Base-by-base conservation (phyloP, 345 rosid species). In the Eucalyptus lansdowneana region DNA sequence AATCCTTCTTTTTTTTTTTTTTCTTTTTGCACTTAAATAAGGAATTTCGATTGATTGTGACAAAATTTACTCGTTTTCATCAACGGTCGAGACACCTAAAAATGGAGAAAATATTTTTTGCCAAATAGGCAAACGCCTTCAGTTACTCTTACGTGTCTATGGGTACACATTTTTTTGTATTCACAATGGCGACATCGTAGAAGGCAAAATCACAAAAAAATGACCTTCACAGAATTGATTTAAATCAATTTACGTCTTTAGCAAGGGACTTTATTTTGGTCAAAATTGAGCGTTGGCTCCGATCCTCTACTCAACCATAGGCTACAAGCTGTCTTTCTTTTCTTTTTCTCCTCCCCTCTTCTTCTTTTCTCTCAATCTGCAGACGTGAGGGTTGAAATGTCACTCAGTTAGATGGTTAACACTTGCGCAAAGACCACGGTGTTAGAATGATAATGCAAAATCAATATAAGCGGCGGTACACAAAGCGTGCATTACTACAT, bases 381-480 rank as follows among this genome's bases (percentile, higher is more conserved):
- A 3, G 24, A 69, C 17, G 7, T 19, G 7, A 19, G 14, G 45
- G 45, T 72, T 0, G 13, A 19, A 72, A 34, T 72, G 81, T 72
- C 37, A 10, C 44, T 34, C 0, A 69, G 6, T 37, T 34, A 10
- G 40, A 34, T 69, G 42, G 4, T 67, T 31, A 67, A 31, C 12
- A 69, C 44, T 69, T 69, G 80, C 24, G 44, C 42, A 34, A 16
- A 34, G 11, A 34, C 80, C 44, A 69, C 14, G 15, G 34, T 6
- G 16, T 13, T 29, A 27, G 16, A 62, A 62, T 29, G 34, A 4
- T 6, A 34, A 62, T 6, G 31, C 69, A 62, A 29, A 29, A 27
- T 69, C 40, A 69, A 17, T 69, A 17, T 34, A 34, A 34, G 14
- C 0, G 1, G 44, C 25, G 0, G 1, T 3, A 17, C 3, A 4